Conservation (phyloP, 805 yeast species). For the Myxozyma nipponensis region DNA sequence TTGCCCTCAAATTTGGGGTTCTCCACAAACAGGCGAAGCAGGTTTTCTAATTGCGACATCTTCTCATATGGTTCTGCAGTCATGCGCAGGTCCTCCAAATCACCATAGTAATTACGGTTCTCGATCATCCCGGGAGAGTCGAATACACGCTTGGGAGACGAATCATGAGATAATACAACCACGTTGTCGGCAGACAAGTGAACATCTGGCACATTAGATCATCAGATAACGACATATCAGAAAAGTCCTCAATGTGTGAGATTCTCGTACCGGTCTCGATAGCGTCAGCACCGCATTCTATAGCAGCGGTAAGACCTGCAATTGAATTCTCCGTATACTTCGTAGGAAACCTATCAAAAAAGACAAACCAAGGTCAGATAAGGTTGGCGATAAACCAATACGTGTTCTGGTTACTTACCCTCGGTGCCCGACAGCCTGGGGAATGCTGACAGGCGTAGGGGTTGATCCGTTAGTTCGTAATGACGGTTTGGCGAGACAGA, state of each 20-base stretch:
- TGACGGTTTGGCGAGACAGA: no score
- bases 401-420: slow-evolving; percentile 20
- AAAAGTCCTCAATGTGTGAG: neutral
- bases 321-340: slow-evolving; percentile 34
- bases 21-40: slow-evolving; percentile 10
- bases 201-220: slow-evolving; percentile 36
- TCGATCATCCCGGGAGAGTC: slow-evolving; percentile 40
- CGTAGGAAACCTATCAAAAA: slow-evolving; percentile 19
- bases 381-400: no score
- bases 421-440: slow-evolving; percentile 22
- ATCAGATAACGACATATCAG: no score
- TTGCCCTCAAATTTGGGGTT: slow-evolving; percentile 15
- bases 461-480: no score
- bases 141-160: slow-evolving; percentile 49
- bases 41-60: slow-evolving; percentile 24
- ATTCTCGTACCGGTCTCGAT: slow-evolving; percentile 43
- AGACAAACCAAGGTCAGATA: no score
- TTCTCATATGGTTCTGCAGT: slow-evolving; percentile 31
- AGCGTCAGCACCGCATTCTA: slow-evolving; percentile 45
- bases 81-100: slow-evolving; percentile 40
- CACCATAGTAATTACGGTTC: slow-evolving; percentile 39
- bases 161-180: slow-evolving; percentile 54
- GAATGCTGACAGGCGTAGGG: no score
- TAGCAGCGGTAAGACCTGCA: slow-evolving; percentile 46
- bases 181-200: slow-evolving; percentile 53